Percentiles rank a stretch among this genome's conserved stretches.
phyloP scores from a whole-genome alignment of 345 rosid species.

The Sisymbrium irio region DNA sequence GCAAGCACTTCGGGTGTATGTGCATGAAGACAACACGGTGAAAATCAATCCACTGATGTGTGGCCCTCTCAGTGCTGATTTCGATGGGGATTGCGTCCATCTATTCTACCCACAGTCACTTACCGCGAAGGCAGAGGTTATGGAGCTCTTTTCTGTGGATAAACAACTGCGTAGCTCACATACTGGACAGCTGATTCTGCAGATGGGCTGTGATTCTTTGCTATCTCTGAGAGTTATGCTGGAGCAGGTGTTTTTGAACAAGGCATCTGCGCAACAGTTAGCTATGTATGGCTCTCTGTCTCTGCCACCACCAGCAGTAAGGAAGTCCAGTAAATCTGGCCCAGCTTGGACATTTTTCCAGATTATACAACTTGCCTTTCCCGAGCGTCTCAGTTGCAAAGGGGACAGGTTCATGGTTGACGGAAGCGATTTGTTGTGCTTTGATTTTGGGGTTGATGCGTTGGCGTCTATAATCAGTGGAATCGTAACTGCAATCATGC shows the following conservation, averaged over 20 bases:
- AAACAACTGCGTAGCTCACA: conserved; percentile 95
- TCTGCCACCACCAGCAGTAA: conserved; percentile 69
- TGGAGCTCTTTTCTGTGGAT: conserved; percentile 90
- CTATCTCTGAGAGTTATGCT: conserved; percentile 68
- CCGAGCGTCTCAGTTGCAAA: conserved; percentile 53
- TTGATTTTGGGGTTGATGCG: conserved; percentile 49
- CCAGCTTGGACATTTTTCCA: conserved; percentile 75
- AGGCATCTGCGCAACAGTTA: conserved; percentile 61
- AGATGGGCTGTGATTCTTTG: conserved; percentile 68
- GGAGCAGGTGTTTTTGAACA: conserved; percentile 47
- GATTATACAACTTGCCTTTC: conserved; percentile 69
- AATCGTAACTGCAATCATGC: conserved; percentile 56
- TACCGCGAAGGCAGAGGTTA: conserved; percentile 89
- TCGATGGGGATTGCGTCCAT: conserved; percentile 96
- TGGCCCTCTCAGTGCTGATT: conserved; percentile 92
- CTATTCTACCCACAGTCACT: conserved; percentile 89
- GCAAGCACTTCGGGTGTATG: conserved; percentile 87
- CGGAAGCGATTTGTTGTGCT: conserved; percentile 52
- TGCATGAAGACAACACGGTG: conserved; percentile 90
- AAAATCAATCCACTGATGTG: conserved; percentile 94
- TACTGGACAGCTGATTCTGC: conserved; percentile 73
- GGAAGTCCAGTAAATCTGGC: conserved; percentile 43
- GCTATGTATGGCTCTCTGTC: conserved; percentile 63
- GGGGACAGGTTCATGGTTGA: conserved; percentile 57
- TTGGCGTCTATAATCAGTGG: conserved; percentile 53